These are phyloP conservation scores for Pythium vanterpoolii DNA, from an alignment of 352 stramenopile genomes.

Conservation along the genomic window DNA sequence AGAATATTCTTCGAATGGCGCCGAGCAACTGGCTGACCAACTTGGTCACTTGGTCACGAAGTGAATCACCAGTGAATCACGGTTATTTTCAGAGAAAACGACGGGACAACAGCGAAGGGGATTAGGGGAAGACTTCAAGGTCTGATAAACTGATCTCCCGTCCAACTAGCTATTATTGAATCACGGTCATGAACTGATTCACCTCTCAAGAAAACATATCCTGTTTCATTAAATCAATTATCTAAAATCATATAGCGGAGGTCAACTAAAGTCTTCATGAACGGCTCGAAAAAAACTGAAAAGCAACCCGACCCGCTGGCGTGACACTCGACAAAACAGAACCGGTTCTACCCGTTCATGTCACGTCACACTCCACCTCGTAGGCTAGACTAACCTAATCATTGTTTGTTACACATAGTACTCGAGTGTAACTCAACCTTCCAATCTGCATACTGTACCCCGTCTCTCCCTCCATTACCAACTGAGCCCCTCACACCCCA, in stretches of 20 bases:
- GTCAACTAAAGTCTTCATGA: background rate
- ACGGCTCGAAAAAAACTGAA: conserved; percentile 18
- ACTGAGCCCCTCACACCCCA: background rate
- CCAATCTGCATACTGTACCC: background rate
- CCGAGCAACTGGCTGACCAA: conserved; percentile 6
- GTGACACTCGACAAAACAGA: background rate
- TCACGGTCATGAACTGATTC: background rate
- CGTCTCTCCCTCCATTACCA: background rate
- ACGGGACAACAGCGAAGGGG: conserved; percentile 5
- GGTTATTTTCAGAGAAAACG: conserved; percentile 1
- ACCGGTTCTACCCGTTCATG: background rate
- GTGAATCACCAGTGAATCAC: too few relatives aligned
- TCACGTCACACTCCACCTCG: background rate
- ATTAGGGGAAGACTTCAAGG: conserved; percentile 2
- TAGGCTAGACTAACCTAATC: background rate
- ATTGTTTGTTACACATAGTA: background rate
- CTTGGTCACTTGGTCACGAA: too few relatives aligned
- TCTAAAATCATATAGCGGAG: background rate
- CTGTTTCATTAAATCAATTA: background rate
- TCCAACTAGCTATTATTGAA: conserved; percentile 8
- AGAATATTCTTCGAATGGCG: conserved; percentile 13
- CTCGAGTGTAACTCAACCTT: background rate
- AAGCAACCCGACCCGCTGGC: conserved; percentile 10
- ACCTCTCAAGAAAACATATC: background rate
- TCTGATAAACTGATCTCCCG: conserved; percentile 3